phyloP scores from a whole-genome alignment of 176 grass and related monocot species.

The Carex littledalei region DNA sequence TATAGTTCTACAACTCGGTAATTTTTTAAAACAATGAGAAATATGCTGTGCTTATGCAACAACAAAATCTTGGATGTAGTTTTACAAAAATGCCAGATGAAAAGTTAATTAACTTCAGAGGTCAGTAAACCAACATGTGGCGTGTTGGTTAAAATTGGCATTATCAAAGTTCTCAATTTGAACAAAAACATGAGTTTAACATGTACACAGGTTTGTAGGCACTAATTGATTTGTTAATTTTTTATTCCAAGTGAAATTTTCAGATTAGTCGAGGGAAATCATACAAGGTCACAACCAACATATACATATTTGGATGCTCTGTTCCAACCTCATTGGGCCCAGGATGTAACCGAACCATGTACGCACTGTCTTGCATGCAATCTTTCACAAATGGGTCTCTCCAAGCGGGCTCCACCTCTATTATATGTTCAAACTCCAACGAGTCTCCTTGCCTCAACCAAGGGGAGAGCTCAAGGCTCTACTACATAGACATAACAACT shows the following conservation, averaged over 20 bases:
- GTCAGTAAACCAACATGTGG: not conserved
- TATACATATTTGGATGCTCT: conserved; percentile 60
- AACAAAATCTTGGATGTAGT: not conserved
- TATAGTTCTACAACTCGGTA: not conserved
- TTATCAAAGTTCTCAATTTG: not conserved
- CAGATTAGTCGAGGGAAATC: conserved; percentile 85
- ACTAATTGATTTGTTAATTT: conserved; percentile 27
- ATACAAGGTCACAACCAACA: conserved; percentile 54
- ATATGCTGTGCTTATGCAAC: not conserved
- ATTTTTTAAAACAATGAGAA: not conserved
- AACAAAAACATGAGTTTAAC: not conserved
- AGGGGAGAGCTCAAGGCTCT: conserved; percentile 56
- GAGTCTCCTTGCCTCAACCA: conserved; percentile 54
- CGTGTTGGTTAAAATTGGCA: not conserved
- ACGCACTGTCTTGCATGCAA: conserved; percentile 68
- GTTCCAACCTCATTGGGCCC: conserved; percentile 53
- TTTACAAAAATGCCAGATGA: not conserved
- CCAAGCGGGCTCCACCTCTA: conserved; percentile 29
- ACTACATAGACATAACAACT: conserved; percentile 61
- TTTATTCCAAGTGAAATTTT: conserved; percentile 24
- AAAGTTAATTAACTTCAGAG: not conserved
- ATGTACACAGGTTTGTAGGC: not conserved
- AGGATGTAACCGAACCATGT: conserved; percentile 62
- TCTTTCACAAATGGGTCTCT: conserved; percentile 40
- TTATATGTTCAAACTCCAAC: conserved; percentile 69